Base-by-base conservation (phyloP, 2,329 filamentous ascomycete species). In the Diaporthe batatas region DNA sequence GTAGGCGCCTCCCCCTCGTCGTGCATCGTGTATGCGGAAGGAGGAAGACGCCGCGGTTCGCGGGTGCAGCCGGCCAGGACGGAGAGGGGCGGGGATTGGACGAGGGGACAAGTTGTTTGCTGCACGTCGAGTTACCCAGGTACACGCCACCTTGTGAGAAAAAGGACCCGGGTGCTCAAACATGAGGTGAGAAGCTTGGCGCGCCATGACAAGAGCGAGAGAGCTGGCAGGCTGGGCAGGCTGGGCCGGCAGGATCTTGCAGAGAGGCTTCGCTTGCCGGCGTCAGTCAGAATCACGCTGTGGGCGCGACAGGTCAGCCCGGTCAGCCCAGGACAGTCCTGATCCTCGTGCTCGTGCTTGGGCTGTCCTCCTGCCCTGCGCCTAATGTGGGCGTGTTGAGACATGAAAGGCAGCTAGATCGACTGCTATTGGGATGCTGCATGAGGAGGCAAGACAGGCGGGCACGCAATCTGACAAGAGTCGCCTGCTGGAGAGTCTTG, bases 381-480 rank as follows among this genome's bases (percentile, higher is more conserved):
- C 57, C 25, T 36, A 12, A 21, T 18, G 44, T 39, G 44, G 44
- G 42, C n/a, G n/a, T 34, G 10, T 65, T 65, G 62, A 65, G 62
- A 65, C 62, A 65, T 65, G 44, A 36, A 65, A 29, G 44, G 44
- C 44, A 36, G 62, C 62, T 65, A 65, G 29, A 21, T 65, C 44
- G 44, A 51, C 62, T n/a, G 62, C 44, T 65, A 65, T 65, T 65
- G 62, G 34, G 62, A 49, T 51, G 62, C 62, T 65, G 62, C 62
- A 65, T 65, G 62, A 36, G 29, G 62, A 65, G 23, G 62, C 62
- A 51, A 65, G 59, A 65, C 59, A 65, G 59, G 59, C 59, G 29
- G 39, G 62, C 62, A 65, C n/a, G 29, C 32, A 65, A 25, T 25
- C 29, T 65, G 62, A 51, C 44, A 4, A 7, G 44, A 51, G 29